Evolutionary conservation across 805 yeast species (phyloP).

Genomic region (Cephaloascus fragrans): DNA sequence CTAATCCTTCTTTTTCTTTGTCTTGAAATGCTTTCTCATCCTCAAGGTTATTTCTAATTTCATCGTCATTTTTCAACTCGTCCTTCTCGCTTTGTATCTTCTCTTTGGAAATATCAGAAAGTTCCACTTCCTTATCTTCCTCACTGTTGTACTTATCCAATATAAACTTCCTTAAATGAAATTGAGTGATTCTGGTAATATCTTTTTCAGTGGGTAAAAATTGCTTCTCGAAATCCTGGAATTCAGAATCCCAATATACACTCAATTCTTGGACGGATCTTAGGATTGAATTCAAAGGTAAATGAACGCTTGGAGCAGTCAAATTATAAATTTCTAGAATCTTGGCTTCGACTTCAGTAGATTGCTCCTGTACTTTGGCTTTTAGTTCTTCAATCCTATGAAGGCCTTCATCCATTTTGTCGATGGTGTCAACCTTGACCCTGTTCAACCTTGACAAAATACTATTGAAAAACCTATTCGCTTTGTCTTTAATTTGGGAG

Average conservation of each 20-base stretch:
- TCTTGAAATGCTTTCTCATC: constrained; percentile 1
- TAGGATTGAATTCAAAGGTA: constrained; percentile 60
- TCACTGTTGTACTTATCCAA: constrained; percentile 32
- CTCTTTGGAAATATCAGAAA: constrained; percentile 6
- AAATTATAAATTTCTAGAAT: constrained; percentile 43
- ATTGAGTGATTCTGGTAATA: constrained; percentile 81
- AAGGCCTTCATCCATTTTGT: constrained; percentile 62
- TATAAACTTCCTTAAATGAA: constrained; percentile 71
- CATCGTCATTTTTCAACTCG: constrained; percentile 4
- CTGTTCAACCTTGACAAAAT: constrained; percentile 59
- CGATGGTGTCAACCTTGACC: constrained; percentile 69
- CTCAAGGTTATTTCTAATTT: too few relatives aligned
- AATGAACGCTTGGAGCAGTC: constrained; percentile 53
- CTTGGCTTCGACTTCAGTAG: constrained; percentile 27
- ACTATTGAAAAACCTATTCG: constrained; percentile 60
- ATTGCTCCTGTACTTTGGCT: constrained; percentile 40
- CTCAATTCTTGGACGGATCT: constrained; percentile 72
- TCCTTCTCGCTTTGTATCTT: constrained; percentile 6
- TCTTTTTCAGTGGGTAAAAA: constrained; percentile 90
- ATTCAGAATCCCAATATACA: constrained; percentile 80
- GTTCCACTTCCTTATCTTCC: constrained; percentile 10
- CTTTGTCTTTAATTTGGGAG: constrained; percentile 40
- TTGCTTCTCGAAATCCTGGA: constrained; percentile 65
- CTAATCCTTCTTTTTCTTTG: neutral
- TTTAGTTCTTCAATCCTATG: constrained; percentile 50